A percentile compares a stretch with the other conserved stretches of the same genome.
phyloP scores from a whole-genome alignment of 1,284 basidiomycete genomes.

The Leucoagaricus sp. region DNA sequence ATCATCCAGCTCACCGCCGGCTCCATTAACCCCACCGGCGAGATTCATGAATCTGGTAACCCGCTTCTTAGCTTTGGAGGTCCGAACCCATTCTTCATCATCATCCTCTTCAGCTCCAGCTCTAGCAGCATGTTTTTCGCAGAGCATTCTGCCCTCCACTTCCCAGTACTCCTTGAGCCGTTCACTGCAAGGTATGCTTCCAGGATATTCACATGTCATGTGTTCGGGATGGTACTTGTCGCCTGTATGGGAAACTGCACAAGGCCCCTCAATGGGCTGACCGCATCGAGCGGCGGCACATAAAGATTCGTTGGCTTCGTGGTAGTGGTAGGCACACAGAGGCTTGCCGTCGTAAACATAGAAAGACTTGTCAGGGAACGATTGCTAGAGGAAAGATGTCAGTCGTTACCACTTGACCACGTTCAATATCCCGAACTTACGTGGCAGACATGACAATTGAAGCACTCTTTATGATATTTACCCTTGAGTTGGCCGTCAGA shows the following conservation, averaged over 20 bases:
- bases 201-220: constrained; percentile 68
- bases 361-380: constrained; percentile 87
- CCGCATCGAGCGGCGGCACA: constrained; percentile 79
- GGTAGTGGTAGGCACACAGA: constrained; percentile 88
- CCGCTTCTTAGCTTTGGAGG: constrained; percentile 57
- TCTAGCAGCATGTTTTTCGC: constrained; percentile 69
- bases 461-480: constrained; percentile 89
- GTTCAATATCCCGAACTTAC: constrained; percentile 33
- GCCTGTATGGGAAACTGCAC: constrained; percentile 78
- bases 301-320: constrained; percentile 84
- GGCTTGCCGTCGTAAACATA: constrained; percentile 88
- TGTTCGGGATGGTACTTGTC: constrained; percentile 86
- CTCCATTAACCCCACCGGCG: constrained; percentile 24
- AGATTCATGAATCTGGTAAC: constrained; percentile 69
- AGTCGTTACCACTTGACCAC: neutral
- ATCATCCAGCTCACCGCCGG: constrained; percentile 10
- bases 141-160: constrained; percentile 78
- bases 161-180: constrained; percentile 83
- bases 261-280: constrained; percentile 88
- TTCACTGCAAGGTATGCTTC: constrained; percentile 56
- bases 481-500: constrained; percentile 91
- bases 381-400: constrained; percentile 51
- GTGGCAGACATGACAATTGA: constrained; percentile 82
- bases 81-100: constrained; percentile 37
- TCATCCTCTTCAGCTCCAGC: constrained; percentile 30